Conservation (phyloP, 2,329 filamentous ascomycete species). For the Trichophyton benhamiae region DNA sequence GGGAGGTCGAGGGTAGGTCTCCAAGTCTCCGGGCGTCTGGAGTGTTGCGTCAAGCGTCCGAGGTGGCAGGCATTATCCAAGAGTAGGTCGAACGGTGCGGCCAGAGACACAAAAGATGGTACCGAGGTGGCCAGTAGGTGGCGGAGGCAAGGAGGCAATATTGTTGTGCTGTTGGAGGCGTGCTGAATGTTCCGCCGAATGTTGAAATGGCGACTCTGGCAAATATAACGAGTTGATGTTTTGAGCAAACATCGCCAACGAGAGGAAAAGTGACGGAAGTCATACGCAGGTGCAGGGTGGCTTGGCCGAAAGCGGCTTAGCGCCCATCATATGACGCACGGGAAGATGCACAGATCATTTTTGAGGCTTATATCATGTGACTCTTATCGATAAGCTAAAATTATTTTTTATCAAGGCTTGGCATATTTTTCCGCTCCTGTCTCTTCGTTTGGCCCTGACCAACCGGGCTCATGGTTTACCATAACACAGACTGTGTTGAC, state of each 20-base stretch:
- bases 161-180: too few relatives aligned
- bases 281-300: background rate
- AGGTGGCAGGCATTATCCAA: background rate
- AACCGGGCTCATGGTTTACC: background rate
- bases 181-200: background rate
- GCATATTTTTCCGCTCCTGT: background rate
- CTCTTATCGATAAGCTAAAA: constrained; percentile 1
- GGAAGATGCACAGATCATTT: constrained; percentile 28
- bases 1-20: background rate
- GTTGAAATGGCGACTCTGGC: background rate
- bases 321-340: constrained; percentile 10
- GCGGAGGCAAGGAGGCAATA: too few relatives aligned
- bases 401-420: background rate
- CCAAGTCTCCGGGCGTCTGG: background rate
- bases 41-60: background rate
- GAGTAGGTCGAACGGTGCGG: too few relatives aligned
- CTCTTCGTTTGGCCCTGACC: background rate
- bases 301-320: constrained; percentile 2
- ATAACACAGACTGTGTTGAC: too few relatives aligned
- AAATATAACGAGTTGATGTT: background rate
- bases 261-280: background rate
- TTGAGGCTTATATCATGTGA: constrained; percentile 19
- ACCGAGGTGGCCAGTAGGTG: too few relatives aligned
- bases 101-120: too few relatives aligned
- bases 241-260: background rate